Base-by-base conservation (phyloP, 1,284 basidiomycete genomes). In the Cryptococcus maquisensis region DNA sequence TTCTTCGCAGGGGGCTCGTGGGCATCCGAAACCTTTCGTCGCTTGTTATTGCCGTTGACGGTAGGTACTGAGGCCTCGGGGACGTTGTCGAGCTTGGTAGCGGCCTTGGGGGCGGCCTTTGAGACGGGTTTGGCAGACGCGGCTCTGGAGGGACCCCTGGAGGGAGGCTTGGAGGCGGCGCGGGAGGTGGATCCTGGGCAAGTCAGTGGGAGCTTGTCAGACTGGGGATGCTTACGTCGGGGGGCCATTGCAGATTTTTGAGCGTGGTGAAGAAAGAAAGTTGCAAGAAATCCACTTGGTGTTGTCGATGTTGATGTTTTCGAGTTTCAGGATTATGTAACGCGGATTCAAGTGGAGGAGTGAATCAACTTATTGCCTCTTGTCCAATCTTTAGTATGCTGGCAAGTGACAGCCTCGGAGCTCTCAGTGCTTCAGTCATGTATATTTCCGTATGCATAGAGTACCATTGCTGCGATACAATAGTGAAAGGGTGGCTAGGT, bases 1-100 rank as follows among this genome's bases (percentile, higher is more conserved):
- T 64, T 62, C 59, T 65, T 62, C 26, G 55, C 48, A 13, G 56
- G 51, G 21, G 55, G 51, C 23, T 49, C 58, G 35, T 53, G 50
- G 21, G 59, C 28, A 37, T 52, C 50, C 16, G 57, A 52, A 47
- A 52, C 52, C 32, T 47, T 56, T 45, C 55, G 42, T 18, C 48
- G 57, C 46, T 44, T 59, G n/a, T 44, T 55, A 28, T 49, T 54
- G 7, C 24, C 40, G 16, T 39, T 55, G 43, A 47, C n/a, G 21
- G 54, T 50, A 41, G 53, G 13, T 20, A 48, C 44, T 16, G 52
- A 18, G n/a, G 45, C 43, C 20, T 52, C 28, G 20, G 50, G 36
- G 21, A 43, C 50, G 32, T 52, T 52, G 41, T 16, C 41, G 21
- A 44, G 43, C 9, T 49, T 57, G 15, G 59, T 49, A 18, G 52